These are phyloP conservation scores for Chamaenerion angustifolium DNA, from an alignment of 345 rosid genomes.

Conservation along the genomic window DNA sequence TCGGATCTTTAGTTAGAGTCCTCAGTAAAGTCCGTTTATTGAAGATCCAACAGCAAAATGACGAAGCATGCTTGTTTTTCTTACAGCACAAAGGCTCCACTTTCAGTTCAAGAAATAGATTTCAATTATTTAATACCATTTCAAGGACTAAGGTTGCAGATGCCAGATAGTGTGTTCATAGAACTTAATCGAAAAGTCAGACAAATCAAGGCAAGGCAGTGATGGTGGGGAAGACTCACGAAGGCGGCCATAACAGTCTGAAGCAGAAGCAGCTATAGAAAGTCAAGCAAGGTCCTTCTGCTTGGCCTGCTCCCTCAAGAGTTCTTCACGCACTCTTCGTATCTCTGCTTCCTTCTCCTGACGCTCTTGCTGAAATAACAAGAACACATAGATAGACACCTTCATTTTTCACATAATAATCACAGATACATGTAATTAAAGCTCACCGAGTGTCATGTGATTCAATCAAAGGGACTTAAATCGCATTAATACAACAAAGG, in stretches of 20 bases:
- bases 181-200: too few relatives aligned
- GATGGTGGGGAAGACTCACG: neutral
- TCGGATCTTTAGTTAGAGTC: too few relatives aligned
- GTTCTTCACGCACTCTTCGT: constrained; percentile 10
- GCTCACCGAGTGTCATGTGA: too few relatives aligned
- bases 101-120: too few relatives aligned
- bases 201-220: too few relatives aligned
- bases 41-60: neutral
- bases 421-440: neutral
- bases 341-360: constrained; percentile 15
- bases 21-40: neutral
- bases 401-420: neutral
- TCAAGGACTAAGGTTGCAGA: too few relatives aligned
- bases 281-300: constrained; percentile 4
- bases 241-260: neutral
- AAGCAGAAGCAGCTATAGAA: neutral
- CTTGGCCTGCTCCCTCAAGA: constrained; percentile 7
- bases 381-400: neutral
- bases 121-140: too few relatives aligned
- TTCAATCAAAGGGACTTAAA: neutral
- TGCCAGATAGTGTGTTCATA: too few relatives aligned
- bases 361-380: constrained; percentile 10
- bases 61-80: neutral
- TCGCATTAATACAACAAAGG: too few relatives aligned
- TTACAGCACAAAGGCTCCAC: too few relatives aligned